Evolutionary conservation across 78 protist species (phyloP).

Genomic region (Mastigamoeba balamuthi): DNA sequence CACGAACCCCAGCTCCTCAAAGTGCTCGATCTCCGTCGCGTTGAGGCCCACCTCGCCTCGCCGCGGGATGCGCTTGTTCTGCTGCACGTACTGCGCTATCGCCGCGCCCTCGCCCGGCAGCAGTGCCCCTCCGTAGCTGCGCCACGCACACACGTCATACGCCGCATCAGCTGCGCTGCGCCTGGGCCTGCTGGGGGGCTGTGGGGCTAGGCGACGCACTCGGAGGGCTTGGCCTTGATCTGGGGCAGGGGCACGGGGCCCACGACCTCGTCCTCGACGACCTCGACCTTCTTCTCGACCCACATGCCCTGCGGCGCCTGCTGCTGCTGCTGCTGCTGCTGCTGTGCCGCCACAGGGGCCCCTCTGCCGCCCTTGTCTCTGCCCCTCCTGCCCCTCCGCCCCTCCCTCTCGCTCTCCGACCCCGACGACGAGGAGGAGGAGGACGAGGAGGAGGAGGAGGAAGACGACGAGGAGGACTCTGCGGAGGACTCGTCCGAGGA

Average conservation of each 20-base stretch:
- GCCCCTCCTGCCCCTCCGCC: neutral
- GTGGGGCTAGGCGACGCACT: too few species aligned
- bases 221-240: neutral
- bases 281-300: neutral
- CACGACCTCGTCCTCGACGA: neutral
- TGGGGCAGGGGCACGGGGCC: neutral
- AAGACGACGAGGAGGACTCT: neutral
- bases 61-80: constrained; percentile 85
- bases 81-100: constrained; percentile 64
- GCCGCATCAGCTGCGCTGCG: too few species aligned
- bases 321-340: too few species aligned
- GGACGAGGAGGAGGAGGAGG: neutral
- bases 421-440: neutral
- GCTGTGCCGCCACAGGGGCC: too few species aligned
- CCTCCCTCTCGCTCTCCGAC: neutral
- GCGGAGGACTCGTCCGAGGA: neutral
- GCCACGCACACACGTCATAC: too few species aligned
- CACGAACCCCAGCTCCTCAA: constrained; percentile 79
- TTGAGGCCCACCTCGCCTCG: constrained; percentile 89
- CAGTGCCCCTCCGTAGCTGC: constrained; percentile 54
- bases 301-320: too few species aligned
- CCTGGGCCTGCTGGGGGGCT: too few species aligned
- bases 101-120: constrained; percentile 86
- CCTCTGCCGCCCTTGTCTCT: too few species aligned
- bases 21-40: constrained; percentile 57